Evolutionary conservation across 805 yeast genomes (phyloP).

Genomic region (Saccharomycopsis capsularis): DNA sequence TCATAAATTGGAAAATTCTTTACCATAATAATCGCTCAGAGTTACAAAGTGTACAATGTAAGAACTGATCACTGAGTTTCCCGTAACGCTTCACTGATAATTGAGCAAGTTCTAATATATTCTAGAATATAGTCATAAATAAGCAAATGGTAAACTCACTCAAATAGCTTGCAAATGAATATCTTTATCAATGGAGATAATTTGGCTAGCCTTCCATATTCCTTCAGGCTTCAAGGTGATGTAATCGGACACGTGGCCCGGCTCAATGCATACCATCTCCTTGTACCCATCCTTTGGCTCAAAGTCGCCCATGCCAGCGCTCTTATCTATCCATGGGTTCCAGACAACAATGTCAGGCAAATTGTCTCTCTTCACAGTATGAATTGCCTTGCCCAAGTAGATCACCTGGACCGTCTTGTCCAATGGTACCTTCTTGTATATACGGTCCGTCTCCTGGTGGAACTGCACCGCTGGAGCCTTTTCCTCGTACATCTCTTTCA

Average conservation of each 20-base stretch:
- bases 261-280: slow-evolving; percentile 90
- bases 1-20: too few relatives aligned
- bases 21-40: too few relatives aligned
- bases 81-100: too few relatives aligned
- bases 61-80: too few relatives aligned
- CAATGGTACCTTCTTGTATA: slow-evolving; percentile 57
- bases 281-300: slow-evolving; percentile 77
- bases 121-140: too few relatives aligned
- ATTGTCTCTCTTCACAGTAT: slow-evolving; percentile 58
- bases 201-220: slow-evolving; percentile 70
- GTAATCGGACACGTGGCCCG: slow-evolving; percentile 78
- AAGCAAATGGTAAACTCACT: too few relatives aligned
- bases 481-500: slow-evolving; percentile 54
- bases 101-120: too few relatives aligned
- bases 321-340: slow-evolving; percentile 93
- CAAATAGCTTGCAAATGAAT: slow-evolving; percentile 47
- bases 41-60: too few relatives aligned
- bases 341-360: slow-evolving; percentile 77
- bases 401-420: slow-evolving; percentile 59
- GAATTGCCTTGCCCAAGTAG: slow-evolving; percentile 61
- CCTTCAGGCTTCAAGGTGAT: slow-evolving; percentile 59
- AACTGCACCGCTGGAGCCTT: slow-evolving; percentile 70
- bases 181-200: slow-evolving; percentile 44
- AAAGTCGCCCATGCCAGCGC: slow-evolving; percentile 82
- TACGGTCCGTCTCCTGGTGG: slow-evolving; percentile 76